These are phyloP conservation scores for Zarea fungicola DNA, from an alignment of 2,329 filamentous ascomycete genomes.

Conservation along the genomic window DNA sequence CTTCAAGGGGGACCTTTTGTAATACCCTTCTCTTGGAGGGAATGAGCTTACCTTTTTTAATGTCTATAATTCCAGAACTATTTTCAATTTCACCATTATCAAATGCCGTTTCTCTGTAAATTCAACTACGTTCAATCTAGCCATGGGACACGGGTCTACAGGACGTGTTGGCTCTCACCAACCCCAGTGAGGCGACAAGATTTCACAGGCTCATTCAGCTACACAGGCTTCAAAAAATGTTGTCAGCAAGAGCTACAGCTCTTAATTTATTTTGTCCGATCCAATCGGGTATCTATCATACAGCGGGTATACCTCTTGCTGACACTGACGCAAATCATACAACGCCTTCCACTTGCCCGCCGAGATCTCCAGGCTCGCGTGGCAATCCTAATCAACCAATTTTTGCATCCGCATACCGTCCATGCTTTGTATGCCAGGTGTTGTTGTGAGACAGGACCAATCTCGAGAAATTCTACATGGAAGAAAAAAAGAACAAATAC, in stretches of 20 bases:
- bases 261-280: conserved; percentile 2
- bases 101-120: background rate
- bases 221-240: background rate
- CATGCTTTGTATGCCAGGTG: background rate
- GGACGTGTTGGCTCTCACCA: background rate
- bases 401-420: conserved; percentile 6
- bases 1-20: conserved; percentile 1
- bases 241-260: conserved; percentile 11
- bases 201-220: background rate
- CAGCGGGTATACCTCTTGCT: conserved; percentile 1
- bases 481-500: background rate
- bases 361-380: conserved; percentile 4
- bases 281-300: conserved; percentile 12
- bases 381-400: conserved; percentile 10
- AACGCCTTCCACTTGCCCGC: conserved; percentile 9
- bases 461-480: conserved; percentile 8
- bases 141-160: too few species aligned
- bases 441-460: conserved; percentile 5
- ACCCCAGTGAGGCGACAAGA: too few species aligned
- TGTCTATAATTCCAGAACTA: background rate
- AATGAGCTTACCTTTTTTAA: background rate
- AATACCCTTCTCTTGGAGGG: background rate
- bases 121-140: background rate
- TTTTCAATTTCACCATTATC: background rate
- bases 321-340: conserved; percentile 7